Evolutionary conservation across 2,329 filamentous ascomycete species (phyloP).

Genomic region (Aspergillus hortae): DNA sequence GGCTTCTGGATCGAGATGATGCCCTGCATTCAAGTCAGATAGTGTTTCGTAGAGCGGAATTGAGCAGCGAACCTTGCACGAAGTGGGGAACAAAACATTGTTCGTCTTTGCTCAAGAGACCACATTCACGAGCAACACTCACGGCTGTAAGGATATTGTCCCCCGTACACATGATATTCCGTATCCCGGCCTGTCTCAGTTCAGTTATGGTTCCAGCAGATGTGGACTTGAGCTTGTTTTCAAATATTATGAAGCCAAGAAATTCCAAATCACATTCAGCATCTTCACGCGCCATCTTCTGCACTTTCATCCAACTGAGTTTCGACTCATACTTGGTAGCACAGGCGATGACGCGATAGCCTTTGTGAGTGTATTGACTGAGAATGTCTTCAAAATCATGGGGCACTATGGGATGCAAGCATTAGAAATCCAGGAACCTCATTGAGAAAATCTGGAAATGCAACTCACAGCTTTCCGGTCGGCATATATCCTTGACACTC

Average conservation of each 20-base stretch:
- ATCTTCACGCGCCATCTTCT: conserved; percentile 85
- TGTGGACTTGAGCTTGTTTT: conserved; percentile 93
- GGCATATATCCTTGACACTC: conserved; percentile 91
- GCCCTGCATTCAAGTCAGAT: conserved; percentile 45
- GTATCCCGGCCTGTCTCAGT: conserved; percentile 76
- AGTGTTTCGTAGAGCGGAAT: background rate
- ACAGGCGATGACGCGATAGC: conserved; percentile 94
- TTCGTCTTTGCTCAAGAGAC: conserved; percentile 72
- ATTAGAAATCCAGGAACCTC: conserved; percentile 7
- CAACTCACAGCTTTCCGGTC: conserved; percentile 68
- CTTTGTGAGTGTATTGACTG: conserved; percentile 87
- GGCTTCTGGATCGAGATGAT: conserved; percentile 68
- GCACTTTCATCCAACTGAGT: conserved; percentile 87
- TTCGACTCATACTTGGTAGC: conserved; percentile 84
- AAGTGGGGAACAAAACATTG: conserved; percentile 95
- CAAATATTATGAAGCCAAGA: conserved; percentile 94
- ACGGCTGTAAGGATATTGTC: conserved; percentile 98
- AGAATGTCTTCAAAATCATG: conserved; percentile 85
- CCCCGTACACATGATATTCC: conserved; percentile 92
- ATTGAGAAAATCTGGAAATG: background rate
- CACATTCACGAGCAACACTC: conserved; percentile 88
- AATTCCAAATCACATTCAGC: conserved; percentile 83
- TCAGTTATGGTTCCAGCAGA: conserved; percentile 80
- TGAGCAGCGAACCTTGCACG: conserved; percentile 55
- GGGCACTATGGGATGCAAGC: conserved; percentile 57